Conservation (phyloP, 1,139 yeast species). For the Zygoascus hellenicus region DNA sequence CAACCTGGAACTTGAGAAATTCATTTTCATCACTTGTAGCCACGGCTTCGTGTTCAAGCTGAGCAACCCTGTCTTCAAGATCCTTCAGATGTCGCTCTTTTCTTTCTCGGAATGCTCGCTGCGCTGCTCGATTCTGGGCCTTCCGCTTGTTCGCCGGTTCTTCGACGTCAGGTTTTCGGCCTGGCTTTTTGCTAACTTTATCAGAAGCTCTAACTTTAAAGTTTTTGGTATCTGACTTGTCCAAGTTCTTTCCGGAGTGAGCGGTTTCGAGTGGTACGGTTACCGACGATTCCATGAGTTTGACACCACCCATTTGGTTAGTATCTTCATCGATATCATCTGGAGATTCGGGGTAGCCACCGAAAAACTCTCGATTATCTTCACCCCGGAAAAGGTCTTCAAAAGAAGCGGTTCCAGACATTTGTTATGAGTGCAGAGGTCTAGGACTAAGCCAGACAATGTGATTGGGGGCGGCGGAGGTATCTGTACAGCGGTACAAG, state of each 20-base stretch:
- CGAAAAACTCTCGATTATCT: slow-evolving; percentile 1
- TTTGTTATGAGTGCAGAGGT: not conserved
- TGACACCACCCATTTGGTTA: not conserved
- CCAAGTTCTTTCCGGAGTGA: not conserved
- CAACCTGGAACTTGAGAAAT: slow-evolving; percentile 69
- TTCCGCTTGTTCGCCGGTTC: slow-evolving; percentile 85
- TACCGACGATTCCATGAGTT: slow-evolving; percentile 4
- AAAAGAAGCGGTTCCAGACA: slow-evolving; percentile 6
- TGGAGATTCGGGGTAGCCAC: not conserved
- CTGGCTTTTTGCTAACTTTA: slow-evolving; percentile 39
- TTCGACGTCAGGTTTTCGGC: slow-evolving; percentile 69
- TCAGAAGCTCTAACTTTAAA: not conserved
- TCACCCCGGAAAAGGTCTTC: slow-evolving; percentile 6
- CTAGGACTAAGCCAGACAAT: too few species aligned
- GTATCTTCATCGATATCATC: not conserved
- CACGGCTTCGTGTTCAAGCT: slow-evolving; percentile 64
- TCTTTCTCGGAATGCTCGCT: slow-evolving; percentile 91
- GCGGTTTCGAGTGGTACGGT: slow-evolving; percentile 4
- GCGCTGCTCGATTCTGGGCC: slow-evolving; percentile 97
- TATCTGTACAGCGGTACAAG: not conserved
- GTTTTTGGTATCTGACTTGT: not conserved
- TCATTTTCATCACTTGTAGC: slow-evolving; percentile 64
- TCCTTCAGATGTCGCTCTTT: slow-evolving; percentile 85
- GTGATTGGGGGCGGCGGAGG: not conserved
- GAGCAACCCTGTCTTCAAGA: slow-evolving; percentile 68